These are phyloP conservation scores for Cladobotryum mycophilum DNA, from an alignment of 2,329 filamentous ascomycete genomes.

Conservation along the genomic window DNA sequence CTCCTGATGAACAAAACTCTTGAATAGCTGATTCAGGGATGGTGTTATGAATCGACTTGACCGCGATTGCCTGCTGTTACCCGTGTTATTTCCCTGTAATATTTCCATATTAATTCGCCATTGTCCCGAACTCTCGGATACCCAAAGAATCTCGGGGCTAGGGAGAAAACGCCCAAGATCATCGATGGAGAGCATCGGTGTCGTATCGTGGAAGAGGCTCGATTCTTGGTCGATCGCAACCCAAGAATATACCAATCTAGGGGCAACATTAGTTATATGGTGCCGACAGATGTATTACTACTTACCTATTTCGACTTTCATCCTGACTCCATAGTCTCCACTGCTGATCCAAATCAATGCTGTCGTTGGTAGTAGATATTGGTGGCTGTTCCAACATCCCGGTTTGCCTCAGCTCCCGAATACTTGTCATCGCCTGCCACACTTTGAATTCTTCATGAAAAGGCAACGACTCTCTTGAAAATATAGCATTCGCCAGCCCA, in stretches of 20 bases:
- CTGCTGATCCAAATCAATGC: neutral
- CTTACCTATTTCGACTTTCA: neutral
- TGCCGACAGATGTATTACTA: neutral
- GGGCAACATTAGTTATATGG: neutral
- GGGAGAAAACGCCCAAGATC: conserved; percentile 62
- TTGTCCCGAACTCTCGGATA: neutral
- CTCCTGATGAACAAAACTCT: neutral
- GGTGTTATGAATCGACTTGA: neutral
- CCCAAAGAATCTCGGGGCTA: conserved; percentile 55
- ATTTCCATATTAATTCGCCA: neutral
- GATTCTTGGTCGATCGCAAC: conserved; percentile 69
- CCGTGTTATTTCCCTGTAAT: neutral
- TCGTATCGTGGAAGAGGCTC: conserved; percentile 58
- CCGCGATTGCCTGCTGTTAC: neutral
- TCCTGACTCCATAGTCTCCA: neutral
- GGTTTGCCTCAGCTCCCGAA: conserved; percentile 1
- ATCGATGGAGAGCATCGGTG: conserved; percentile 57
- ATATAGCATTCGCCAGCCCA: too few relatives aligned
- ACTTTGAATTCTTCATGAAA: neutral
- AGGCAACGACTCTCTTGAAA: too few relatives aligned
- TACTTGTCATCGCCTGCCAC: neutral
- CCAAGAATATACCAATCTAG: conserved; percentile 67
- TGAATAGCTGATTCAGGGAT: conserved; percentile 2
- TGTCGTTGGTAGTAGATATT: neutral
- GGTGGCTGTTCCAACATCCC: conserved; percentile 2